Conservation (phyloP, 768 basidiomycete genomes). For the Mycena indigotica region DNA sequence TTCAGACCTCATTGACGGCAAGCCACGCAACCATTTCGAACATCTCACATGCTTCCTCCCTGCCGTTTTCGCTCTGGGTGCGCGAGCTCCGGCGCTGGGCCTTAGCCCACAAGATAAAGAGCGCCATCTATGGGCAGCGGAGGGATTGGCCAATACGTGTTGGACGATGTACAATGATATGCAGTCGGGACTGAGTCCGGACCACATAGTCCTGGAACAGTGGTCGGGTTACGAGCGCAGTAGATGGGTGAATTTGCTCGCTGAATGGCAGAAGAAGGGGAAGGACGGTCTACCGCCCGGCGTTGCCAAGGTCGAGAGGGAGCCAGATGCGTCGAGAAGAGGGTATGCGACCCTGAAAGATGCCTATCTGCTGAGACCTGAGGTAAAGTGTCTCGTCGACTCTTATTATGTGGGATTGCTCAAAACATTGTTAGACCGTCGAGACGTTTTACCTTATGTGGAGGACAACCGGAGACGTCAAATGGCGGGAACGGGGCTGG, state of each 20-base stretch:
- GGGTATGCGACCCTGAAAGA: conserved; percentile 31
- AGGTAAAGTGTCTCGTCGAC: conserved; percentile 27
- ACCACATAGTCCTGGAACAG: conserved; percentile 30
- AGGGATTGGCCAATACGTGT: conserved; percentile 49
- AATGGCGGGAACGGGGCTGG: conserved; percentile 44
- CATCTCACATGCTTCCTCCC: conserved; percentile 70
- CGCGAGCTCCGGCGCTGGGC: conserved; percentile 37
- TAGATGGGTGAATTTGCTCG: conserved; percentile 28
- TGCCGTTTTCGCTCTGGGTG: conserved; percentile 62
- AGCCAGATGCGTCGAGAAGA: neutral
- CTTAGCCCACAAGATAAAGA: conserved; percentile 28
- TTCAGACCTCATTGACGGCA: conserved; percentile 43
- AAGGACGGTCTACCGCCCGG: conserved; percentile 24
- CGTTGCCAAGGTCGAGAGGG: conserved; percentile 16
- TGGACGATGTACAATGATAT: conserved; percentile 53
- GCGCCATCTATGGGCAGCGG: conserved; percentile 48
- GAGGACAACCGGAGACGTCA: conserved; percentile 38
- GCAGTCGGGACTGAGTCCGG: conserved; percentile 52
- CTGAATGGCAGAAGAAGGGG: conserved; percentile 31
- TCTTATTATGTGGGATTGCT: neutral
- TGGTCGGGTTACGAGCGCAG: conserved; percentile 18
- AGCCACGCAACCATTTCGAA: conserved; percentile 50
- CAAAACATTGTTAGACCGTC: conserved; percentile 38
- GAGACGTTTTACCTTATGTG: conserved; percentile 42
- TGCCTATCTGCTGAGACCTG: conserved; percentile 37